These are phyloP conservation scores for Hypoxylon fragiforme DNA, from an alignment of 495 filamentous ascomycete species.

Conservation along the genomic window DNA sequence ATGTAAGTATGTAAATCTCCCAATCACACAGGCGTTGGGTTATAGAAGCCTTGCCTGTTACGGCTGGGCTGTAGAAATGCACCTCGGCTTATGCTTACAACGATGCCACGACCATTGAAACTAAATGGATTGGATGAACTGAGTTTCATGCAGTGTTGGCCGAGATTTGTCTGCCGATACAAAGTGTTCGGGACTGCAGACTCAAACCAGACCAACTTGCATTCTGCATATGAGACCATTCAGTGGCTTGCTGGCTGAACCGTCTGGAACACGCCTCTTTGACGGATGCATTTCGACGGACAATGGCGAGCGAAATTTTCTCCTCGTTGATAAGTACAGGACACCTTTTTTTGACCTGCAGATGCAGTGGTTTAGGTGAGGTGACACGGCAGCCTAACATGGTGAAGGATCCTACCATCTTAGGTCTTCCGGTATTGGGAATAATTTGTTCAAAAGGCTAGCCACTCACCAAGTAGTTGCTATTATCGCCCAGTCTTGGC, in stretches of 20 bases:
- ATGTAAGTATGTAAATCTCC: background rate
- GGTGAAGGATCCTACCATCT: conserved; percentile 21
- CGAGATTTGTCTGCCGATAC: conserved; percentile 13
- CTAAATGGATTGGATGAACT: background rate
- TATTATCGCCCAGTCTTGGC: conserved; percentile 19
- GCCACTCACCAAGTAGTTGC: conserved; percentile 3
- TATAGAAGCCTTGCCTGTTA: conserved; percentile 11
- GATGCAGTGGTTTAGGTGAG: conserved; percentile 21
- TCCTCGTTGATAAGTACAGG: conserved; percentile 18
- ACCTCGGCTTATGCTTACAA: conserved; percentile 3
- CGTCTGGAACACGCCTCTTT: conserved; percentile 8
- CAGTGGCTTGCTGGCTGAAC: background rate
- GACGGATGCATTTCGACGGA: conserved; percentile 6
- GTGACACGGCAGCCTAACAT: conserved; percentile 19
- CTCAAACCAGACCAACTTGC: conserved; percentile 2
- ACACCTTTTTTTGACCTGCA: conserved; percentile 24
- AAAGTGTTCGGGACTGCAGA: conserved; percentile 1
- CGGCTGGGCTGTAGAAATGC: conserved; percentile 16
- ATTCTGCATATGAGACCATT: conserved; percentile 13
- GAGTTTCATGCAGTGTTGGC: conserved; percentile 14
- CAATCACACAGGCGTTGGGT: background rate
- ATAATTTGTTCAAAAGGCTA: background rate
- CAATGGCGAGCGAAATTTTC: conserved; percentile 13
- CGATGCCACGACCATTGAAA: background rate
- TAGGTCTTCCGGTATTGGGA: conserved; percentile 23